Percentiles rank a stretch among this genome's conserved stretches.
phyloP scores from a whole-genome alignment of 371 early-diverging fungal genomes.

The Mucor ambiguus region DNA sequence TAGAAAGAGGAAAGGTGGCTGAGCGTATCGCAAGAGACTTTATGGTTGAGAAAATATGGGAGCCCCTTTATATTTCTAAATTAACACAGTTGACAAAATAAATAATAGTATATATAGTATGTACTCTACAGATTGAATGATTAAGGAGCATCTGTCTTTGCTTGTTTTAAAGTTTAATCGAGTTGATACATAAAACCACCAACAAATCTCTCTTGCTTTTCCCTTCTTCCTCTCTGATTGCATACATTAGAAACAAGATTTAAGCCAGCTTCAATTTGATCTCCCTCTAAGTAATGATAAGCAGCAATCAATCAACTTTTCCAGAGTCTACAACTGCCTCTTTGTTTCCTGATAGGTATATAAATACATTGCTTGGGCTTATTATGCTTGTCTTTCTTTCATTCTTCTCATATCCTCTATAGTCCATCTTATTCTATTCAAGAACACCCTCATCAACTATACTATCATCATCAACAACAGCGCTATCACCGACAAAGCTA shows the following conservation, averaged over 20 bases:
- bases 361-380: background rate
- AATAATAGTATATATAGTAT: background rate
- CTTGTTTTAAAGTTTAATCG: background rate
- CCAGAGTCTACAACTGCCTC: slow-evolving; percentile 4
- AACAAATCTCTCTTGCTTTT: background rate
- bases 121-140: background rate
- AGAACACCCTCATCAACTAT: background rate
- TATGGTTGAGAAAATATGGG: background rate
- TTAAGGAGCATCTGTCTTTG: background rate
- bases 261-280: background rate
- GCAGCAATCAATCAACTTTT: slow-evolving; percentile 11
- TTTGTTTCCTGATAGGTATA: slow-evolving; percentile 11
- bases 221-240: background rate
- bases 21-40: background rate
- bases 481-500: background rate
- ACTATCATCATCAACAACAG: background rate
- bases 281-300: background rate
- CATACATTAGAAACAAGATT: slow-evolving; percentile 3
- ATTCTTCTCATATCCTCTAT: background rate
- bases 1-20: background rate
- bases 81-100: slow-evolving; percentile 1
- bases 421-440: background rate
- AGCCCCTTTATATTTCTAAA: slow-evolving; percentile 1
- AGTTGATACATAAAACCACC: background rate
- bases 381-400: background rate